These are phyloP conservation scores for Leccinum pachyderme DNA, from an alignment of 1,284 basidiomycete genomes.

Conservation along the genomic window DNA sequence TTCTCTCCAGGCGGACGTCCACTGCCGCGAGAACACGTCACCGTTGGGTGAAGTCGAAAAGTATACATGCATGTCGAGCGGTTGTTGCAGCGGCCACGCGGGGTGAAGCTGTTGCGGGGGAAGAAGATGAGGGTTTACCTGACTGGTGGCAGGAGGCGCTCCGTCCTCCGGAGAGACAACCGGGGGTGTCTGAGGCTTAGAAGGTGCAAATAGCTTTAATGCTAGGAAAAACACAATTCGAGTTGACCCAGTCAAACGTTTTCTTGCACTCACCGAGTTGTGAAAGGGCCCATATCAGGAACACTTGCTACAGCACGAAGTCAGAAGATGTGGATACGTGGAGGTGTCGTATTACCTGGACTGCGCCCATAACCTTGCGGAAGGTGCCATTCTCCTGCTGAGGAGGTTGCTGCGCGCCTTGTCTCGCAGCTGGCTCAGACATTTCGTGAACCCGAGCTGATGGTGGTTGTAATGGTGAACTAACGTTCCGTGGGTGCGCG, in stretches of 20 bases:
- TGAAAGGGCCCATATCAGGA: constrained; percentile 59
- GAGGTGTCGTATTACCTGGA: constrained; percentile 22
- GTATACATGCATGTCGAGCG: constrained; percentile 72
- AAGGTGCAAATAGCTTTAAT: constrained; percentile 43
- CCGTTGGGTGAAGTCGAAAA: constrained; percentile 64
- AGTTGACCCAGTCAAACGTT: not conserved
- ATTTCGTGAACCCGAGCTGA: constrained; percentile 14
- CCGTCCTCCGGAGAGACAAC: constrained; percentile 21
- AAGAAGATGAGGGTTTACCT: constrained; percentile 42
- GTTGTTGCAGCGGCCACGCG: constrained; percentile 59
- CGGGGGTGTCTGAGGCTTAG: constrained; percentile 28
- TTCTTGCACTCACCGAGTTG: constrained; percentile 52
- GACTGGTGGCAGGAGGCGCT: constrained; percentile 23
- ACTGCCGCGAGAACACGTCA: constrained; percentile 56
- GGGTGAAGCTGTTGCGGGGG: constrained; percentile 52
- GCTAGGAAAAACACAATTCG: constrained; percentile 31
- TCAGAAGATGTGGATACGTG: not conserved
- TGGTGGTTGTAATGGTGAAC: constrained; percentile 5
- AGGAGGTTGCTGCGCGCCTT: constrained; percentile 10
- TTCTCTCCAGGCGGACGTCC: constrained; percentile 46
- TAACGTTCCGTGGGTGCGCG: not conserved
- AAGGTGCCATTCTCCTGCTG: constrained; percentile 22
- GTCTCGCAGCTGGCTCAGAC: constrained; percentile 26
- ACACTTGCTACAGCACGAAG: constrained; percentile 51
- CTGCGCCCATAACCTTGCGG: constrained; percentile 23